Evolutionary conservation across 2,329 filamentous ascomycete species (phyloP), one percentile per base, ranked within the genome.

Genomic region (Aspergillus sp.): DNA sequence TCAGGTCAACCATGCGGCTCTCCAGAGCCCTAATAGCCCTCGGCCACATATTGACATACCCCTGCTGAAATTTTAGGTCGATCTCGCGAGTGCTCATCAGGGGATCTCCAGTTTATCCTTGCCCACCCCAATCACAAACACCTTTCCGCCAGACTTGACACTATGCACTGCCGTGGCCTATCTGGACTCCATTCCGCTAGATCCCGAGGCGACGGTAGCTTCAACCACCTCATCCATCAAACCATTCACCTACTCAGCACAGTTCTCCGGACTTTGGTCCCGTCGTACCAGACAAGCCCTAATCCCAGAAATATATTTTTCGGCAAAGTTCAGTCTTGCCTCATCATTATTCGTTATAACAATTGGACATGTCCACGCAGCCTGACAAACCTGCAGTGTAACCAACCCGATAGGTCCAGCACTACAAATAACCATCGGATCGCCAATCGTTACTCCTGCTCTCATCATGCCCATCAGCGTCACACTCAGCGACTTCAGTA

Each of bases 31-130:
- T 81, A 58, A 97, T 96, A 39, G 93, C 91, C 53, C 88, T 81
- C 27, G 91, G 93, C 91, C 91, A 97, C 17, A 89, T 95, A 75
- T 97, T 96, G 74, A 80, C 81, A 76, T 97, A 97, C 52, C 93
- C 82, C 75, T 97, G 97, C 75, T 97, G 91, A 70, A 96, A 93
- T 73, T 95, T 88, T 51, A 97, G 76, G 70, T 97, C 91, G 59
- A 97, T 86, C 74, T 97, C 93, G 54, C 88, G 81, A 5, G 90
- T 91, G 60, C 86, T 91, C 49, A 91, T 80, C 44, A 89, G 23
- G 91, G 91, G 54, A 97, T 86, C 70, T 82, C 89, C 76, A 97
- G 93, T 76, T 96, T 88, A 67, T 93, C 90, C 78, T 87, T 91
- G 57, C 91, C 93, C 2, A 97, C 90, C 37, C 91, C 91, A 56